Evolutionary conservation across 2,329 filamentous ascomycete species (phyloP), one percentile per base, ranked within the genome.

Genomic region (Penicillium sp.): DNA sequence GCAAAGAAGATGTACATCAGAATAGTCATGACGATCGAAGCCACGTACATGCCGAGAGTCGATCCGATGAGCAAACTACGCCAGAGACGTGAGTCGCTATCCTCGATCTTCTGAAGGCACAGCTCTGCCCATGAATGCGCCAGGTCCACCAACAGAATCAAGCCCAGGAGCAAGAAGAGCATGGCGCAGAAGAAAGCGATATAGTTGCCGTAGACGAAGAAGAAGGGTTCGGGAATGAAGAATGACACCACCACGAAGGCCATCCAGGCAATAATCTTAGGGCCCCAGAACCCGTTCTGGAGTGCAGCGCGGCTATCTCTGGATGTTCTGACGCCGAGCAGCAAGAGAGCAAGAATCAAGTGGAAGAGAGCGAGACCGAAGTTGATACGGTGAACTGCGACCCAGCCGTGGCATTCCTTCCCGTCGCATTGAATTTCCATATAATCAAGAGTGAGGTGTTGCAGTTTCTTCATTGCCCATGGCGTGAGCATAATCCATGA

Each of bases 401-500:
- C 87, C 85, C 94, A 99, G 64, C 94, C 94, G 71, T 95, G 90
- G 73, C 94, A 99, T 70, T 93, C 84, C 64, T 93, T 90, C 46
- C 90, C 92, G 24, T 91, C 88, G 72, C 94, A 99, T 68, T 89
- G 88, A 70, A 99, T 96, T 68, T 91, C 92, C 79, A 99, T 92
- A 71, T 97, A 97, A 76, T 97, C 92, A 62, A 99, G 83, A 11
- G 91, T 94, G 51, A 97, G 81, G 61, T 95, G 86, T 76, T 97
- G 87, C 5, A 99, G 82, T 73, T 97, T 97, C 68, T 96, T 91
- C 71, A 99, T 90, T 29, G 94, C 94, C 94, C 94, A 99, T 49
- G 92, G 91, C 19, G 94, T 99, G 78, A 99, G 91, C 91, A 97
- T 96, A 65, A 99, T 91, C 94, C 94, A 99, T 31, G 94, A 93